Conservation (phyloP, 2,329 filamentous ascomycete genomes). For the Diaporthe batatas region DNA sequence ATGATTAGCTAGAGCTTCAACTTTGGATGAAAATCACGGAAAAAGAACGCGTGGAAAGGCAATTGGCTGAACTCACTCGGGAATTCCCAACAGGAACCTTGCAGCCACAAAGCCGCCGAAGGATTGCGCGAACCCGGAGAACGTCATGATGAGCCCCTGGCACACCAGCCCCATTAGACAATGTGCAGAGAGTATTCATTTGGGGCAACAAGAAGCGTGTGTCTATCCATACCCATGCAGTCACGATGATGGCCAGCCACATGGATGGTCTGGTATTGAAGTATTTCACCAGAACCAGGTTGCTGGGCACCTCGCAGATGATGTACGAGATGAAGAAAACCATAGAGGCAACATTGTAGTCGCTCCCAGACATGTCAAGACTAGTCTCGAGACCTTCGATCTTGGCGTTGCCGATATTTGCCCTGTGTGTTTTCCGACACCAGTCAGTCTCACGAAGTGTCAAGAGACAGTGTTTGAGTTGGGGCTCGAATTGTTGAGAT, state of each 20-base stretch:
- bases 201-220: neutral
- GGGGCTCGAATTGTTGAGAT: no score
- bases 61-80: slow-evolving; percentile 49
- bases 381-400: slow-evolving; percentile 49
- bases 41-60: neutral
- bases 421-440: neutral
- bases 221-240: slow-evolving; percentile 7
- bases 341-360: slow-evolving; percentile 50
- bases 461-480: neutral
- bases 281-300: slow-evolving; percentile 10
- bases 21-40: neutral
- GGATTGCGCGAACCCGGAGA: slow-evolving; percentile 60
- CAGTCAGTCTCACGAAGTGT: neutral
- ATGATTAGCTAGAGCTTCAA: neutral
- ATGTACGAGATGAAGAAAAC: slow-evolving; percentile 52
- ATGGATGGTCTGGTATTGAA: slow-evolving; percentile 1
- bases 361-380: slow-evolving; percentile 47
- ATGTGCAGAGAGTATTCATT: neutral
- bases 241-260: slow-evolving; percentile 4
- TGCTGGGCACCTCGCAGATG: slow-evolving; percentile 46
- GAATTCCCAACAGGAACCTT: slow-evolving; percentile 59
- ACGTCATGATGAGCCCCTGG: slow-evolving; percentile 60
- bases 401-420: slow-evolving; percentile 48
- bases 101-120: slow-evolving; percentile 56
- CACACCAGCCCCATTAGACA: neutral